Evolutionary conservation across 2,329 filamentous ascomycete species (phyloP).

Genomic region (Verticillium klebahnii): DNA sequence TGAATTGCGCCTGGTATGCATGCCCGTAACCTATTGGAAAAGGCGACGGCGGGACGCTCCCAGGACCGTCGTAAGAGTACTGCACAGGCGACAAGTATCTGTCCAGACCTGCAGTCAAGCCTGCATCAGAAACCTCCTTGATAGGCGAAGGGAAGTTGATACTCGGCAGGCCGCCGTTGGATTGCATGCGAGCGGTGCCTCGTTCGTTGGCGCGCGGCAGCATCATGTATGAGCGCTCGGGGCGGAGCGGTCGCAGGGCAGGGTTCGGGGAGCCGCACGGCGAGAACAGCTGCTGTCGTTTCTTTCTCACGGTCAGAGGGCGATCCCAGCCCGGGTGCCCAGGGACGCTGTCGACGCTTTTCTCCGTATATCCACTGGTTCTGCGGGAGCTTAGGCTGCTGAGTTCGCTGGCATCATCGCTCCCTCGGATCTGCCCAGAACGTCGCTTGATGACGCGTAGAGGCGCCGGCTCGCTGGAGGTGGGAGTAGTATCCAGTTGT

Average conservation of each 20-base stretch:
- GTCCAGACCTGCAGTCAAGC: not conserved
- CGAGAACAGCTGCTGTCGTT: constrained; percentile 15
- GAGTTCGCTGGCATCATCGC: not conserved
- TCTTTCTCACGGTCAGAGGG: constrained; percentile 30
- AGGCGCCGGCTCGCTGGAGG: constrained; percentile 32
- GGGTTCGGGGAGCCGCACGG: not conserved
- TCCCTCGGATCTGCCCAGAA: constrained; percentile 1
- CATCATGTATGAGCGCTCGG: constrained; percentile 1
- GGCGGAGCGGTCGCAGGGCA: not conserved
- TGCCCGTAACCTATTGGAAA: not conserved
- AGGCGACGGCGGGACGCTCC: not conserved
- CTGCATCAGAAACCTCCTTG: not conserved
- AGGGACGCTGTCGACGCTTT: constrained; percentile 18
- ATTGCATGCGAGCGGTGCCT: not conserved
- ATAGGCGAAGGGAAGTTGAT: not conserved
- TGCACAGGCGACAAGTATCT: not conserved
- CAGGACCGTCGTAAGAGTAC: not conserved
- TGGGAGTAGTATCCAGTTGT: not conserved
- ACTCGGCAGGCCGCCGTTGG: not conserved
- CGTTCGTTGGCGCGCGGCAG: not conserved
- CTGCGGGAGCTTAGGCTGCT: not conserved
- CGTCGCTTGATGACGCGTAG: constrained; percentile 44
- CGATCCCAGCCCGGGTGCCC: constrained; percentile 16
- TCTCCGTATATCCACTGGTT: constrained; percentile 19
- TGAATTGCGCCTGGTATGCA: not conserved